Evolutionary conservation across 495 filamentous ascomycete genomes (phyloP).

Genomic region (Daldinia grandis): DNA sequence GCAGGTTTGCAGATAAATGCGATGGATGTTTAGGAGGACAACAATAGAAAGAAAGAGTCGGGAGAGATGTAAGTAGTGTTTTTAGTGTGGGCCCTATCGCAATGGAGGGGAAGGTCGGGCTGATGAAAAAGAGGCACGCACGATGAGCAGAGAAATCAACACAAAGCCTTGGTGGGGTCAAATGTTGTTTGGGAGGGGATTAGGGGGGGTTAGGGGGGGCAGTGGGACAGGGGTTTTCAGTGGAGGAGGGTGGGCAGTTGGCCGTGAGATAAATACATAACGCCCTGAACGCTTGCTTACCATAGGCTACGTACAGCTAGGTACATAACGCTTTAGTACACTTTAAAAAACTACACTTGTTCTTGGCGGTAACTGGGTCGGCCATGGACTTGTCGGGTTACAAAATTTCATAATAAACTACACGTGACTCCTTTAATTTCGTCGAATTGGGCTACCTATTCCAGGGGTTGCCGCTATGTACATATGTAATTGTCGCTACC

Average conservation of each 20-base stretch:
- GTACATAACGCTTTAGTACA: not conserved
- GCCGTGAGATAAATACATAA: conserved; percentile 22
- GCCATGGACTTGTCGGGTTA: conserved; percentile 14
- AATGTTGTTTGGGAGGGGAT: conserved; percentile 26
- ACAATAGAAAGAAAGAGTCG: conserved; percentile 32
- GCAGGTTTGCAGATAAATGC: conserved; percentile 14
- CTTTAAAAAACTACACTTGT: conserved; percentile 1
- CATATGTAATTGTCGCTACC: not conserved
- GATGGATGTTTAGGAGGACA: conserved; percentile 29
- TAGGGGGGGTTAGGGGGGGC: conserved; percentile 18
- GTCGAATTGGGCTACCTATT: not conserved
- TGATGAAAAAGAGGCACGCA: conserved; percentile 41
- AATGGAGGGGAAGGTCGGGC: conserved; percentile 50
- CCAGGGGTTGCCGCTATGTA: not conserved
- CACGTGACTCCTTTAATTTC: conserved; percentile 28
- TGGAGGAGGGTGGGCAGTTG: conserved; percentile 19
- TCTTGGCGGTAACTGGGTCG: conserved; percentile 39
- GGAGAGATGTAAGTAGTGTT: conserved; percentile 40
- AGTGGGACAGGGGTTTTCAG: conserved; percentile 13
- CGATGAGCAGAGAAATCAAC: conserved; percentile 34
- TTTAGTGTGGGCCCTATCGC: conserved; percentile 47
- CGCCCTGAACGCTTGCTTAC: not conserved
- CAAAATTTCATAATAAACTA: conserved; percentile 9
- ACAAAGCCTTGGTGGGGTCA: conserved; percentile 43
- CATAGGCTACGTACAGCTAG: not conserved